Conservation (phyloP, 805 yeast species). For the Nakazawaea molendinolei region DNA sequence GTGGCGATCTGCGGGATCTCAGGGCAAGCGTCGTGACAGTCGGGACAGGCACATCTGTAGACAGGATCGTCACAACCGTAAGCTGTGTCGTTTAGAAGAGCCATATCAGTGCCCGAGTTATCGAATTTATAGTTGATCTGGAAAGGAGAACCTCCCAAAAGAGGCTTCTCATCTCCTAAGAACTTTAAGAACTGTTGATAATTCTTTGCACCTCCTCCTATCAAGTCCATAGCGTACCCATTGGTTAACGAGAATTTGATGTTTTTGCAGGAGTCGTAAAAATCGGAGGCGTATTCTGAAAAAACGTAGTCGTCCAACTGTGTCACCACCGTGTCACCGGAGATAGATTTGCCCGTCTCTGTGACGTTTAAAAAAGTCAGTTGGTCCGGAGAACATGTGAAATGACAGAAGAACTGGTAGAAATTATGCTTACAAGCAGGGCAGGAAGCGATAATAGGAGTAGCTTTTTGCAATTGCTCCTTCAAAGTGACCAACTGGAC, state of each 20-base stretch:
- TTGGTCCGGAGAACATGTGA: constrained; percentile 88
- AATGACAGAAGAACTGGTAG: constrained; percentile 74
- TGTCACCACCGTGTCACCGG: constrained; percentile 52
- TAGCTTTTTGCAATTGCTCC: constrained; percentile 64
- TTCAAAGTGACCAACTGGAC: constrained; percentile 54
- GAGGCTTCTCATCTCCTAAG: constrained; percentile 89
- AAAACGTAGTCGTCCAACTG: constrained; percentile 63
- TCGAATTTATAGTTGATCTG: constrained; percentile 74
- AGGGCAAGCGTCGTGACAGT: constrained; percentile 82
- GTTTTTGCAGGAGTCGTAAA: constrained; percentile 81
- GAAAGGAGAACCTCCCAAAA: constrained; percentile 92
- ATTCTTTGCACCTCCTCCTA: constrained; percentile 93
- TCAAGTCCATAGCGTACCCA: constrained; percentile 92
- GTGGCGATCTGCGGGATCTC: constrained; percentile 39
- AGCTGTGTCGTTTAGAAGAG: constrained; percentile 22
- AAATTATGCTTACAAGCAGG: constrained; percentile 92
- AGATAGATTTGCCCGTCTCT: constrained; percentile 37
- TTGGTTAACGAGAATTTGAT: constrained; percentile 92
- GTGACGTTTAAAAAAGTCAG: constrained; percentile 67
- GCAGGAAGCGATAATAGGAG: constrained; percentile 76
- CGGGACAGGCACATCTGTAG: constrained; percentile 85
- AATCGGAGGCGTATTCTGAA: constrained; percentile 48
- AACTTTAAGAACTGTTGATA: constrained; percentile 73
- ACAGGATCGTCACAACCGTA: constrained; percentile 53
- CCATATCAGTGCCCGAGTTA: constrained; percentile 19